phyloP scores from a whole-genome alignment of 2,329 filamentous ascomycete genomes.

The Achaetomium macrosporum region DNA sequence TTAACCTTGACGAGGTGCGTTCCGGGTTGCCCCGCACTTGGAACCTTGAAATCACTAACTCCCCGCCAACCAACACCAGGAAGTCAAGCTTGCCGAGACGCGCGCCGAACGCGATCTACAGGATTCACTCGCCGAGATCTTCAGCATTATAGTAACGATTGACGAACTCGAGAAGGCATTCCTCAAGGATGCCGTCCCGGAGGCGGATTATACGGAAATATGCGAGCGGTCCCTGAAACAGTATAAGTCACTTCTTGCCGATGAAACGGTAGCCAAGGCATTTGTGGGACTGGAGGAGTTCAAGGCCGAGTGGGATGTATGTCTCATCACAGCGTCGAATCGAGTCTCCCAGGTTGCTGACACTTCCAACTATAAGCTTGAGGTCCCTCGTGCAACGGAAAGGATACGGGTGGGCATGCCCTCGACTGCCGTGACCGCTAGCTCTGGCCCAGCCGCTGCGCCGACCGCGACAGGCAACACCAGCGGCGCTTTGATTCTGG shows the following conservation, averaged over 20 bases:
- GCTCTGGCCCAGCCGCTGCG: conserved; percentile 39
- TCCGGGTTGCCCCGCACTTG: conserved; percentile 3
- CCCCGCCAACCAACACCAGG: conserved; percentile 44
- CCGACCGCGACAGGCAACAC: conserved; percentile 40
- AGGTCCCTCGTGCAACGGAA: conserved; percentile 90
- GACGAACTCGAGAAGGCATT: conserved; percentile 96
- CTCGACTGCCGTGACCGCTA: conserved; percentile 65
- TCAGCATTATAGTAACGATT: conserved; percentile 93
- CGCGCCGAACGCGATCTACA: conserved; percentile 87
- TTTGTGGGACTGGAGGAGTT: conserved; percentile 89
- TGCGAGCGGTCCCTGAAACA: conserved; percentile 91
- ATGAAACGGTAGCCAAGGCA: conserved; percentile 82
- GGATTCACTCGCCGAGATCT: conserved; percentile 93
- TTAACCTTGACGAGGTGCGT: conserved; percentile 81
- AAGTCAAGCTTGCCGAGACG: conserved; percentile 85
- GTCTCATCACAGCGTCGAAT: conserved; percentile 29
- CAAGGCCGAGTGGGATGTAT: conserved; percentile 84
- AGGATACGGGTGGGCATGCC: conserved; percentile 88
- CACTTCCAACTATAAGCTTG: conserved; percentile 56
- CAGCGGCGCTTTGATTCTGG: conserved; percentile 66
- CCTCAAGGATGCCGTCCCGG: conserved; percentile 87
- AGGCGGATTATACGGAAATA: conserved; percentile 91
- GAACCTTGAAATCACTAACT: not conserved
- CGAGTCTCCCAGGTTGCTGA: conserved; percentile 2
- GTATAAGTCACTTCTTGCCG: conserved; percentile 88